Percentiles rank a stretch among this genome's conserved stretches.
These are phyloP conservation scores for Vinca minor DNA, from an alignment of 257 asterid genomes.

Conservation along the genomic window DNA sequence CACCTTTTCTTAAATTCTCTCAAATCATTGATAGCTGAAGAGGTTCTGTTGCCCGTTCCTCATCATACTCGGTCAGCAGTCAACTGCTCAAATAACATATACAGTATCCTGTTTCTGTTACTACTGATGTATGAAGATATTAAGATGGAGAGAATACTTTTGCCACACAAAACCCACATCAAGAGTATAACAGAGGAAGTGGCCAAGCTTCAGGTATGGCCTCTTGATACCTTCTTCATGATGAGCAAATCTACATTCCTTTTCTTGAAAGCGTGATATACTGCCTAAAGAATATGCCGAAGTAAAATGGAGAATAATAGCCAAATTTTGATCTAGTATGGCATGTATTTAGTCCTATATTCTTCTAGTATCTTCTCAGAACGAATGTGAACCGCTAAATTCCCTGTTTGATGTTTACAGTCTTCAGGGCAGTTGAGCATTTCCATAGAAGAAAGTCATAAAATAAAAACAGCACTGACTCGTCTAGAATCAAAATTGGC, in stretches of 20 bases:
- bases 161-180: constrained; percentile 32
- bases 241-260: constrained; percentile 2
- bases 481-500: constrained; percentile 26
- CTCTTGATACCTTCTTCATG: constrained; percentile 7
- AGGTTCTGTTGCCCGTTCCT: constrained; percentile 20
- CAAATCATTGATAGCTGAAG: constrained; percentile 44
- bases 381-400: background rate
- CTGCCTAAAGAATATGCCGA: background rate
- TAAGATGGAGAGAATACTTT: constrained; percentile 40
- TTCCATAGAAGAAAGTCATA: constrained; percentile 51
- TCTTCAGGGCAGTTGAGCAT: constrained; percentile 34
- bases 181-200: constrained; percentile 29
- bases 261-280: background rate
- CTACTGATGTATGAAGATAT: constrained; percentile 43
- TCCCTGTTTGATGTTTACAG: constrained; percentile 32
- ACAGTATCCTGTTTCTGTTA: constrained; percentile 33
- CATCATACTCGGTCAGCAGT: constrained; percentile 12
- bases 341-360: background rate
- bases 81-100: constrained; percentile 28
- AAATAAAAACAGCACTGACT: constrained; percentile 39
- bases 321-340: background rate
- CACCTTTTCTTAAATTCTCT: constrained; percentile 35
- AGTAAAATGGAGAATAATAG: background rate
- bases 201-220: constrained; percentile 42
- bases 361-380: background rate